Base-by-base conservation (phyloP, 495 filamentous ascomycete species). In the Penicillium cataractarum region DNA sequence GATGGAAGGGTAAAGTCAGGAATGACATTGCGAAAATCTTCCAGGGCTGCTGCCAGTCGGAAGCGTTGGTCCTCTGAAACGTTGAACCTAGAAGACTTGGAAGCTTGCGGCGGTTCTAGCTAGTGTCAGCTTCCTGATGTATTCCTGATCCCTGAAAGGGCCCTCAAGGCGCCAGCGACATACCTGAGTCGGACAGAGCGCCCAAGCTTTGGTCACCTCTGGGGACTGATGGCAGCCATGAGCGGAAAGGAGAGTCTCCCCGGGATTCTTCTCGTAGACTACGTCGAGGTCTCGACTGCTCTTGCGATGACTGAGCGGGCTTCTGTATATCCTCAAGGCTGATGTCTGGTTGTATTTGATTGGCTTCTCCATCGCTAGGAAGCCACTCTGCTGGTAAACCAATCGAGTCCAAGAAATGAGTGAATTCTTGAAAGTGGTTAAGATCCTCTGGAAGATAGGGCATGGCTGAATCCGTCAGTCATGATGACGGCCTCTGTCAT, bases 371-470 rank as follows among this genome's bases (percentile, higher is more conserved):
- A 29, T 69, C 69, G 33, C 61, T 66, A 8, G 75, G 75, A 46
- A 75, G 65, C 76, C 76, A 79, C 71, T 79, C 76, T 12, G 74
- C 71, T 21, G 75, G 74, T 29, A 79, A 60, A 13, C 72, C 72
- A 52, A 79, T 75, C 1, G 76, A 79, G 63, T 79, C 76, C 40
- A 79, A 59, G 61, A 79, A 79, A 57, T 77, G 72, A 9, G 76
- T 77, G 19, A 77, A 76, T 62, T 78, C 74, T 62, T 78, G 74
- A 22, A 78, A 78, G 60, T 78, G 76, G 24, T 77, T 77, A 19
- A 77, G 57, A 22, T 77, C 75, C 53, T 79, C 76, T 0, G 74
- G 75, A 17, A 76, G 39, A 53, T 77, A 79, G 27, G 75, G 64
- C 48, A 77, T 66, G 31, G 69, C 76, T 79, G 58, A 35, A 7